Base-by-base conservation (phyloP, 1,284 basidiomycete species). In the Trichosporon sp. region DNA sequence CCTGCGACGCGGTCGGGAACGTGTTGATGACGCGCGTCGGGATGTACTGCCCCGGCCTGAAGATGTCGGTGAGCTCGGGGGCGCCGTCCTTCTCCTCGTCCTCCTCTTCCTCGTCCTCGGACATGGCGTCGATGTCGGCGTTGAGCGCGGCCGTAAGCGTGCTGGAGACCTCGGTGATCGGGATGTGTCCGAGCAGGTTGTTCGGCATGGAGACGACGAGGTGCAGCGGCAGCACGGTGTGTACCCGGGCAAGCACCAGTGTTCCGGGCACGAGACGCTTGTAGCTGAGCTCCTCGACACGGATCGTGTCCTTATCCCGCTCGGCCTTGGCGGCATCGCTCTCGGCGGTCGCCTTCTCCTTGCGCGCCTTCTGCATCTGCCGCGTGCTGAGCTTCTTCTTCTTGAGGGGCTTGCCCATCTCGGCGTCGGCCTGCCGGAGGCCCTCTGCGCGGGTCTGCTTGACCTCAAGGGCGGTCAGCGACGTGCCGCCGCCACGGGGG, bases 161-260 rank as follows among this genome's bases (percentile, higher is more conserved):
- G 15, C 87, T 84, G n/a, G 95, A 94, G 71, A 99, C 88, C 81
- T 95, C 90, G 35, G 95, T 98, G 75, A 99, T 95, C 11, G 97
- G 96, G 29, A 99, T 87, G 83, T 99, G 95, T 3, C 89, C 97
- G 73, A 95, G 88, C 53, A 99, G 88, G 84, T 99, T 96, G 80
- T 95, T 93, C 25, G 97, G 96, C 25, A 99, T 86, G 7, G 95
- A 98, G 27, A 99, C 86, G 68, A 99, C 88, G 56, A 99, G 87
- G 62, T 93, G 92, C 27, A 99, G 88, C 3, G 96, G 93, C 72
- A 94, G 89, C 62, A 99, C 88, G 15, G 91, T 89, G 74, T 93
- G 87, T 64, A 99, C 87, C 82, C 94, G 92, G 35, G 90, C 91
- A 35, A 99, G 86, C 21, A 98, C 86, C 77, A 91, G 92, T 85